Percentiles rank a stretch among this genome's conserved stretches.
Evolutionary conservation across 306 rosid species (phyloP).

Genomic region (Citrullus colocynthis): DNA sequence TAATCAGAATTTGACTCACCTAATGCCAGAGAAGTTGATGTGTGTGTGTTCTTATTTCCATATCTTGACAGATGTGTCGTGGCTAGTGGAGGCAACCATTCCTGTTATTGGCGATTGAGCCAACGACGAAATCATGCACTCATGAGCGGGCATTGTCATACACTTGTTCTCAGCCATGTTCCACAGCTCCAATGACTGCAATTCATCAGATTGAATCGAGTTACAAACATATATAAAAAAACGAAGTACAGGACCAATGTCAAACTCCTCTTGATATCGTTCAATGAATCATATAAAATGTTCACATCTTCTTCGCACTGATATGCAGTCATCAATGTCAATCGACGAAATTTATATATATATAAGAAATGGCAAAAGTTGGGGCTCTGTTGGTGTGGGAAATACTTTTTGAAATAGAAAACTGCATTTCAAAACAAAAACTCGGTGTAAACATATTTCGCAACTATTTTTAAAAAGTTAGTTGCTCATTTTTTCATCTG

Average conservation of each 20-base stretch:
- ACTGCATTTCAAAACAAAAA: neutral
- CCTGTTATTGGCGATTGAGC: slow-evolving; percentile 68
- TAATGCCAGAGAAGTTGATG: neutral
- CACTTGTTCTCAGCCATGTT: slow-evolving; percentile 64
- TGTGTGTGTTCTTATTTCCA: slow-evolving; percentile 39
- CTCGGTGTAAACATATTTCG: neutral
- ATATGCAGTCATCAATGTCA: neutral
- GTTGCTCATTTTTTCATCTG: neutral
- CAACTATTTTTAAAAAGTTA: neutral
- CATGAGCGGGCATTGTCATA: slow-evolving; percentile 71
- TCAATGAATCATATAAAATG: too few species aligned
- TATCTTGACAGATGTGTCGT: slow-evolving; percentile 78
- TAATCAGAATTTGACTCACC: slow-evolving; percentile 16
- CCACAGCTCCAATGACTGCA: slow-evolving; percentile 92
- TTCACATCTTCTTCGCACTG: neutral
- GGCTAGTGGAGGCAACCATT: slow-evolving; percentile 87
- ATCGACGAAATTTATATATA: neutral
- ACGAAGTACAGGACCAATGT: neutral
- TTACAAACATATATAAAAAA: neutral
- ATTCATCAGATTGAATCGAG: neutral
- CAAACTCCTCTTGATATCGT: neutral
- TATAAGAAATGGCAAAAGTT: neutral
- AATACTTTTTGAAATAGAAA: neutral
- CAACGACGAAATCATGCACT: slow-evolving; percentile 65
- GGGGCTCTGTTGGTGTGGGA: neutral